A percentile compares a stretch with the other conserved stretches of the same genome.
Conservation (phyloP, 768 basidiomycete species). For the Termitomyces sp. region DNA sequence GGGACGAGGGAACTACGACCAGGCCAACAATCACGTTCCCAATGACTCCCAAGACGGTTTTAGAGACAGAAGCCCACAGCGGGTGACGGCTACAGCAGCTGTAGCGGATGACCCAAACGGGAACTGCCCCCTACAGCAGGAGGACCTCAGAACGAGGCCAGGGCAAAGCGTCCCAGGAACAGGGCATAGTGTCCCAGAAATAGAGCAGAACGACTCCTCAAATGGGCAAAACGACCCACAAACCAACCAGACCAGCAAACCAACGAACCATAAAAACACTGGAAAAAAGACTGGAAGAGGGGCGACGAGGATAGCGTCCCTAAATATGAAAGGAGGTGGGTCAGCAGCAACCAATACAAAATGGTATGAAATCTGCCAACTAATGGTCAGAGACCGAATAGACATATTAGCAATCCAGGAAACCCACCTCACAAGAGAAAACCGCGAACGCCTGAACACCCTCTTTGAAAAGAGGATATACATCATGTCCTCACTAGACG, state of each 20-base stretch:
- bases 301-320: conserved; percentile 12
- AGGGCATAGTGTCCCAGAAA: too few species aligned
- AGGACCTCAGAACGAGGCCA: not conserved
- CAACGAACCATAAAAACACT: not conserved
- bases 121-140: not conserved
- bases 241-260: not conserved
- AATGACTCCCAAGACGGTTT: too few species aligned
- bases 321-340: conserved; percentile 23
- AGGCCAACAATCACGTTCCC: too few species aligned
- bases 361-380: conserved; percentile 24
- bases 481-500: too few species aligned
- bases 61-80: not conserved
- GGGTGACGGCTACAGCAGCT: not conserved
- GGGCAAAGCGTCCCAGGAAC: too few species aligned
- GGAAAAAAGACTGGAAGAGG: conserved; percentile 7
- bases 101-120: not conserved
- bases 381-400: too few species aligned
- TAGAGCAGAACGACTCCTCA: too few species aligned
- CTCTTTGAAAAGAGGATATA: too few species aligned
- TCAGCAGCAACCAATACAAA: conserved; percentile 10
- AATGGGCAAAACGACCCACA: not conserved
- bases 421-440: too few species aligned
- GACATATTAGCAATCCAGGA: not conserved
- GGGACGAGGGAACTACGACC: too few species aligned
- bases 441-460: too few species aligned